phyloP scores from a whole-genome alignment of 1,284 basidiomycete genomes.

The Irpex sp. region DNA sequence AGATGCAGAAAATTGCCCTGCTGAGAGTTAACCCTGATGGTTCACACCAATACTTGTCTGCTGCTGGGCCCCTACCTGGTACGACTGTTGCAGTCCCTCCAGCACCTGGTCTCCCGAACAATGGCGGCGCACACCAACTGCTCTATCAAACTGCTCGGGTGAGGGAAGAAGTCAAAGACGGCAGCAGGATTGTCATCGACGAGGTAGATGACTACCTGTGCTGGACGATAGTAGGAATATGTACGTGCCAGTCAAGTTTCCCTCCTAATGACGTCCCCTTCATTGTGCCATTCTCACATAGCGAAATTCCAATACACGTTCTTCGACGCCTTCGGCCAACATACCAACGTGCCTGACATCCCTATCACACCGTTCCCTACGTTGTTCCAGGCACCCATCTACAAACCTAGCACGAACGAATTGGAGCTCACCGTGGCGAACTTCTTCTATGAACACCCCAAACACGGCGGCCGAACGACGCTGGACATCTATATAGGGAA shows the following conservation, averaged over 20 bases:
- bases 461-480: constrained; percentile 59
- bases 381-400: constrained; percentile 75
- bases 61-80: constrained; percentile 77
- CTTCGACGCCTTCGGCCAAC: constrained; percentile 83
- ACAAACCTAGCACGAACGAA: constrained; percentile 54
- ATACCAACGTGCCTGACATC: constrained; percentile 67
- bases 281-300: constrained; percentile 28
- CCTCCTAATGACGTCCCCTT: neutral
- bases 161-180: constrained; percentile 72
- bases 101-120: constrained; percentile 64
- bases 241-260: constrained; percentile 45
- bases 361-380: constrained; percentile 90
- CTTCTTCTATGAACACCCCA: constrained; percentile 75
- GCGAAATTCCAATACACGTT: constrained; percentile 94
- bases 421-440: constrained; percentile 83
- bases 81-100: constrained; percentile 64
- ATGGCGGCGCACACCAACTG: constrained; percentile 76
- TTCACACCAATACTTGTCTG: constrained; percentile 76
- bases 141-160: constrained; percentile 74
- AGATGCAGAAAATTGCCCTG: constrained; percentile 94
- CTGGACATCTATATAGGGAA: constrained; percentile 89
- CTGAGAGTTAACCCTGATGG: constrained; percentile 81
- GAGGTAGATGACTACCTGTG: constrained; percentile 93
- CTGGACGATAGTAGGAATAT: constrained; percentile 95
- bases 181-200: constrained; percentile 65